A percentile compares a stretch with the other conserved stretches of the same genome.
Evolutionary conservation across 352 stramenopile genomes (phyloP).

Genomic region (Globisporangium nodosum): DNA sequence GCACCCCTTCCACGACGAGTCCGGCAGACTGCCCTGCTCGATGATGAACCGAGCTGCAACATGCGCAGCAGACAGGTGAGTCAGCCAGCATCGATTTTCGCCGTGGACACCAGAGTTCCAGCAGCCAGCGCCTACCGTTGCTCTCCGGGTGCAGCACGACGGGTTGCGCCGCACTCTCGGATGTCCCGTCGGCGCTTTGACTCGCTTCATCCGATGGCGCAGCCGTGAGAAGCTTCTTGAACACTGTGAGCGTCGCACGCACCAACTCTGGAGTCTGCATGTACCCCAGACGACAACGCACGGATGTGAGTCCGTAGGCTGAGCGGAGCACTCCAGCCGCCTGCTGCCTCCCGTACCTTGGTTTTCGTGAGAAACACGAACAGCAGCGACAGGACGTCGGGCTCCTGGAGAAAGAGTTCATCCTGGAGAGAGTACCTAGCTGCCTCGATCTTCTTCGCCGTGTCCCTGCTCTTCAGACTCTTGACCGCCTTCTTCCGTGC

Average conservation of each 20-base stretch:
- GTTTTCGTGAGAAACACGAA: conserved; percentile 38
- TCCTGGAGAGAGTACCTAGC: conserved; percentile 45
- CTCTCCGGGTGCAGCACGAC: conserved; percentile 24
- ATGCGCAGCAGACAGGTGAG: neutral
- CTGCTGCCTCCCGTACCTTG: conserved; percentile 30
- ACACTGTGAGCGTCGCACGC: conserved; percentile 23
- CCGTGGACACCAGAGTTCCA: neutral
- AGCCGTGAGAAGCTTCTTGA: conserved; percentile 21
- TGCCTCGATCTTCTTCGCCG: conserved; percentile 53
- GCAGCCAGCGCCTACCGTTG: conserved; percentile 27
- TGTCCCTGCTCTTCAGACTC: conserved; percentile 63
- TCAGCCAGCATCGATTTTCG: no score
- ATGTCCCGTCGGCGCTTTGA: neutral
- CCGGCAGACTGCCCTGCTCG: conserved; percentile 17
- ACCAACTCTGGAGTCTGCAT: conserved; percentile 28
- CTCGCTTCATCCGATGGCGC: neutral
- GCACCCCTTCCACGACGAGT: conserved; percentile 36
- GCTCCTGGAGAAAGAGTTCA: conserved; percentile 51
- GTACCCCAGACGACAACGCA: neutral
- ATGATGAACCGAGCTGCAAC: conserved; percentile 40
- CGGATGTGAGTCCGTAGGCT: neutral
- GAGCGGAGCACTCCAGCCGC: neutral
- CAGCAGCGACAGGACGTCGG: conserved; percentile 45
- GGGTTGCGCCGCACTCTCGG: neutral
- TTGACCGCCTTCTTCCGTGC: conserved; percentile 56